Base-by-base conservation (phyloP, 2,329 filamentous ascomycete genomes). In the Botrytis porri region DNA sequence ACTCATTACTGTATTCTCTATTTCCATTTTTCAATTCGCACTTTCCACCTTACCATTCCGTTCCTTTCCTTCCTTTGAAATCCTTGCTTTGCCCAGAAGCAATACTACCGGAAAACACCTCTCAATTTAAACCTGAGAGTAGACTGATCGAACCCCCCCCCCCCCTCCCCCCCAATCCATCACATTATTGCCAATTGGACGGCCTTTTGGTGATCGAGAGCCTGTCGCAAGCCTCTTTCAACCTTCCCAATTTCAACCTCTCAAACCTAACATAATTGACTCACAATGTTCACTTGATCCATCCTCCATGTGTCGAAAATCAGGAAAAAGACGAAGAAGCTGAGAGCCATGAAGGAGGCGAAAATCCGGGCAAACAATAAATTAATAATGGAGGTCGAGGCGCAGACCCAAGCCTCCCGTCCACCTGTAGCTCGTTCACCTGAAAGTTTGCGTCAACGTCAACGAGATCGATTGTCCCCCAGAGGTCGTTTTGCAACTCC, bases 381-480 rank as follows among this genome's bases (percentile, higher is more conserved):
- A 72, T 60, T 43, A 67, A 72, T 43, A 37, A 72, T 72, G 70
- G 70, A 72, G 62, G 51, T 69, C 54, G 70, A 61, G 70, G 70
- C 70, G 66, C 70, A 72, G 62, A 60, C 41, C 63, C 70, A 72
- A 67, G 29, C 39, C 70, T 72, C 41, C 16, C 51, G n/a, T 45
- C 45, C 70, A 43, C 51, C 70, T 22, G 54, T 72, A 60, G 29
- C 43, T 72, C 78, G 74, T 71, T 77, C 77, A 41, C 76, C 77
- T 63, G 78, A 79, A 73, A 77, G 76, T 69, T 75, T 81, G 75
- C 80, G 80, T 79, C 78, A 79, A 73, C 80, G 79, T 75, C 80
- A 81, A 74, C 79, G 79, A 77, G 79, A 81, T 75, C 78, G 78
- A 71, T 73, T 80, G 41, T 78, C 80, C 32, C 80, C 79, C 10